Evolutionary conservation across 2,329 filamentous ascomycete species (phyloP).

Genomic region (Aureobasidium sp.): DNA sequence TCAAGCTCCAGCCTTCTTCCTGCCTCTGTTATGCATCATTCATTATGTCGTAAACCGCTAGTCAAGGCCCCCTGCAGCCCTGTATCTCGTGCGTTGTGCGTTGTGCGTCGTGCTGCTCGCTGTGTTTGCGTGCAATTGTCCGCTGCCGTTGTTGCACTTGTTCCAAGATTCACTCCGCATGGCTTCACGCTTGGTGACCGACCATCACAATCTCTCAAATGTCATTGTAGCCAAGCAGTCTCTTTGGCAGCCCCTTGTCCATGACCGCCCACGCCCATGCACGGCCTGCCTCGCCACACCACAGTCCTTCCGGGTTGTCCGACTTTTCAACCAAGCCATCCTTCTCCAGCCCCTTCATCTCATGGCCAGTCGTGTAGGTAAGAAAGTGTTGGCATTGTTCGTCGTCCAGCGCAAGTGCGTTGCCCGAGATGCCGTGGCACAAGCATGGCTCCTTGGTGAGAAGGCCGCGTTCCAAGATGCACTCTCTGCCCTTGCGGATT

Average conservation of each 20-base stretch:
- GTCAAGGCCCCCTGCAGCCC: conserved; percentile 8
- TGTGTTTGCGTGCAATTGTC: not conserved
- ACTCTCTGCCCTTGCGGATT: conserved; percentile 42
- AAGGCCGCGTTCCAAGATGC: conserved; percentile 49
- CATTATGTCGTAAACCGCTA: conserved; percentile 7
- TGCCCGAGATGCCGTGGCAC: conserved; percentile 56
- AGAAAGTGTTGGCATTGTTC: conserved; percentile 48
- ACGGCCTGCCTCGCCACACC: conserved; percentile 34
- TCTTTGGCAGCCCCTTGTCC: conserved; percentile 37
- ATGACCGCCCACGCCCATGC: conserved; percentile 37
- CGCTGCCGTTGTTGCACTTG: not conserved
- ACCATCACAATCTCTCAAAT: conserved; percentile 26
- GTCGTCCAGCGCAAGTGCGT: conserved; percentile 48
- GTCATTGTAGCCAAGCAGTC: conserved; percentile 43
- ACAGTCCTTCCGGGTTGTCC: conserved; percentile 41
- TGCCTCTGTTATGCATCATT: conserved; percentile 1
- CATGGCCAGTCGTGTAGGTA: conserved; percentile 47
- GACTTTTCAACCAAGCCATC: conserved; percentile 44
- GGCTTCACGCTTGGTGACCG: not conserved
- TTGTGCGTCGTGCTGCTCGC: not conserved
- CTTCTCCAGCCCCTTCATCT: conserved; percentile 45
- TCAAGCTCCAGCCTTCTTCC: conserved; percentile 1
- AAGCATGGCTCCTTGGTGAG: conserved; percentile 56
- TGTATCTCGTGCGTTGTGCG: not conserved
- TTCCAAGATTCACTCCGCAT: not conserved